Base-by-base conservation (phyloP, 2,329 filamentous ascomycete genomes). In the Aspergillus sp. region DNA sequence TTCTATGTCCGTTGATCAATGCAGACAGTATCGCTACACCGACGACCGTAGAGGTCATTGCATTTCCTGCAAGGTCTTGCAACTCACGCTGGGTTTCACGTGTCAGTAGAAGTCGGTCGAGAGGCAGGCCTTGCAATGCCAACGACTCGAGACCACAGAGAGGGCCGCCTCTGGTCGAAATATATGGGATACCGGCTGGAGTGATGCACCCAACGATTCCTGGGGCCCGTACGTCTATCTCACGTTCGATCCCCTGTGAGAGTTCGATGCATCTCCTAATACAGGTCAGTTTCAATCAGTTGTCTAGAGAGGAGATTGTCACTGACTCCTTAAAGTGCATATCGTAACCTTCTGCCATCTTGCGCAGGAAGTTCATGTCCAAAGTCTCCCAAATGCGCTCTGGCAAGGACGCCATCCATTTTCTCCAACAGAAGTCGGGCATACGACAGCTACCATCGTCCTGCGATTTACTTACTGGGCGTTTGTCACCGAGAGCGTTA, bases 41-140 rank as follows among this genome's bases (percentile, higher is more conserved):
- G 8, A 92, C 85, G 0, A 92, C 88, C 0, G 90, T 89, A 0
- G 86, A 86, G 1, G 84, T 87, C 90, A 94, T 94, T 0, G 90
- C 90, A 71, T 95, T 94, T 0, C 90, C 90, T 2, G 89, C 89
- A 2, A 94, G 77, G 64, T 92, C 86, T 63, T 88, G 85, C 2
- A 91, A 77, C 17, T 92, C 78, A 1, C 76, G 73, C 50, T 87
- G 80, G 0, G 81, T 83, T 66, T 93, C 87, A 8, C 82, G 82
- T 0, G 84, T 87, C n/a, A 92, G 80, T 0, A 86, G 77, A 10
- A 93, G 77, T 52, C 83, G 81, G 57, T 86, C 76, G 1, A 88
- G 71, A 0, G 89, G 88, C 52, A 93, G 78, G 1, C 90, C 90
- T 65, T 93, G 90, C 5, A 92, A 73, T 5, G 78, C 73, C 2